Percentiles rank a stretch among this genome's conserved stretches.
Conservation (phyloP, 2,329 filamentous ascomycete species). For the Arthrinium puccinioides region DNA sequence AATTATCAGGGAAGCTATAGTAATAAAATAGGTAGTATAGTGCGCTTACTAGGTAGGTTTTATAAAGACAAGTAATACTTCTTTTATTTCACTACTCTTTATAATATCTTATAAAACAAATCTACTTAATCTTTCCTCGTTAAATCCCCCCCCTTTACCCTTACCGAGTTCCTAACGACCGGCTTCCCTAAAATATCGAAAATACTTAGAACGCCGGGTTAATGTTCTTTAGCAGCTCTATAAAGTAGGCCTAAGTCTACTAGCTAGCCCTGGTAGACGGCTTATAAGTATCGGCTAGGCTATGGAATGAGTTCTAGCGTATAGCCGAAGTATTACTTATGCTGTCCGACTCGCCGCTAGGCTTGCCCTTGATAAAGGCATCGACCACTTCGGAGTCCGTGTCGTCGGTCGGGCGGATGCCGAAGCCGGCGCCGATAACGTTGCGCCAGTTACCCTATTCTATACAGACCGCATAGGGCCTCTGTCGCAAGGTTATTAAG, state of each 20-base stretch:
- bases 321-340: constrained; percentile 31
- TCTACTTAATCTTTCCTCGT: no score
- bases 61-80: no score
- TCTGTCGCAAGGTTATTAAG: no score
- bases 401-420: constrained; percentile 44
- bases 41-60: no score
- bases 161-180: no score
- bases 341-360: constrained; percentile 43
- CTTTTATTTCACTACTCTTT: no score
- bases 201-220: constrained; percentile 39
- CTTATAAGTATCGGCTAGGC: constrained; percentile 45
- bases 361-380: constrained; percentile 59
- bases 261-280: constrained; percentile 65
- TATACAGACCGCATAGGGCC: no score
- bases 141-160: no score
- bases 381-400: constrained; percentile 48
- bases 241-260: constrained; percentile 61
- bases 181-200: no score
- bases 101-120: no score
- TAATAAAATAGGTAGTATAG: no score
- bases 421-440: constrained; percentile 51
- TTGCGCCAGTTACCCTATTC: constrained; percentile 59
- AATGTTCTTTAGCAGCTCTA: constrained; percentile 48
- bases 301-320: constrained; percentile 49
- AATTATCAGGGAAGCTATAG: no score